Evolutionary conservation across 176 grass and related monocot genomes (phyloP).

Genomic region (Sorghum bicolor): Sorghum_bicolor_NCBIv3 NC_012879.2:58220501-58221000

Average conservation of each 20-base stretch:
- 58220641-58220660: slow-evolving; percentile 54
- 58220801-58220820: slow-evolving; percentile 47
- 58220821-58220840: slow-evolving; percentile 53
- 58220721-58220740: slow-evolving; percentile 54
- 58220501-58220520: no score
- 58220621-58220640: slow-evolving; percentile 33
- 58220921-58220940: background rate
- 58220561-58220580: background rate
- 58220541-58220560: background rate
- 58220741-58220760: slow-evolving; percentile 61
- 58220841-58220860: slow-evolving; percentile 32
- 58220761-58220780: slow-evolving; percentile 51
- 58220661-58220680: slow-evolving; percentile 54
- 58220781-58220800: slow-evolving; percentile 25
- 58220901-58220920: no score
- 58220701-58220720: slow-evolving; percentile 54
- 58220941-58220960: background rate
- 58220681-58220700: slow-evolving; percentile 36
- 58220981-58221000: slow-evolving; percentile 1
- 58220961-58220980: background rate
- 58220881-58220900: slow-evolving; percentile 50
- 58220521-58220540: no score
- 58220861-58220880: slow-evolving; percentile 39
- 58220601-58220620: background rate
- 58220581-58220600: background rate